phyloP scores from a whole-genome alignment of 1,139 yeast species.

The Taphrina flavorubra region DNA sequence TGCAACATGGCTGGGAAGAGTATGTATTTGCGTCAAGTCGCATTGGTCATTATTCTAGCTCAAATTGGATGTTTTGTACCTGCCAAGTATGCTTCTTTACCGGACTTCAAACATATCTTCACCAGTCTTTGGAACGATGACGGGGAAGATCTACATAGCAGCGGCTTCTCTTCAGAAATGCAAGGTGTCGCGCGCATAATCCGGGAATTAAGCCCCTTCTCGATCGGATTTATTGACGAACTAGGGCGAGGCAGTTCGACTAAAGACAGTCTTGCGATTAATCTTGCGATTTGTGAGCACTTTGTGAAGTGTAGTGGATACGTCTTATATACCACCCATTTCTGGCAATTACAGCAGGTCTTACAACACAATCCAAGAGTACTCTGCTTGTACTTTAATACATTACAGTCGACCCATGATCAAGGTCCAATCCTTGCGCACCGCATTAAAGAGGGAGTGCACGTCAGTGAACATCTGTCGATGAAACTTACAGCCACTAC shows the following conservation, averaged over 20 bases:
- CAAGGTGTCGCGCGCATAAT: slow-evolving; percentile 67
- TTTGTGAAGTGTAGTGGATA: slow-evolving; percentile 54
- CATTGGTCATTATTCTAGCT: slow-evolving; percentile 67
- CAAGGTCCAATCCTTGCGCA: slow-evolving; percentile 17
- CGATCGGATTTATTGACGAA: slow-evolving; percentile 64
- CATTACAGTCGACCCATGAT: slow-evolving; percentile 31
- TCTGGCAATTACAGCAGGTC: slow-evolving; percentile 42
- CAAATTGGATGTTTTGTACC: slow-evolving; percentile 89
- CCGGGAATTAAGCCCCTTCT: slow-evolving; percentile 56
- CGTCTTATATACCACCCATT: slow-evolving; percentile 45
- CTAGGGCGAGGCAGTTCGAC: slow-evolving; percentile 88
- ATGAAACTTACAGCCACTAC: slow-evolving; percentile 29
- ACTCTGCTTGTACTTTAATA: slow-evolving; percentile 42
- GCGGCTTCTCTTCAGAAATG: slow-evolving; percentile 79
- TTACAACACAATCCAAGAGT: slow-evolving; percentile 41
- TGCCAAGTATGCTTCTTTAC: slow-evolving; percentile 59
- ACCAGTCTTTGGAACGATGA: slow-evolving; percentile 74
- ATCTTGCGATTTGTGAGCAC: slow-evolving; percentile 73
- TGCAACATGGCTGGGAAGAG: slow-evolving; percentile 83
- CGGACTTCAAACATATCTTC: slow-evolving; percentile 63
- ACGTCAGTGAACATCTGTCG: slow-evolving; percentile 34
- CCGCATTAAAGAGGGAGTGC: slow-evolving; percentile 30
- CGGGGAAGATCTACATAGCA: slow-evolving; percentile 67
- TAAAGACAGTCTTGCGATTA: slow-evolving; percentile 84
- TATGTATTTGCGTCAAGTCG: slow-evolving; percentile 68